Percentiles rank a stretch among this genome's conserved stretches.
Conservation (phyloP, 2,329 filamentous ascomycete species). For the Annulohypoxylon truncatum region DNA sequence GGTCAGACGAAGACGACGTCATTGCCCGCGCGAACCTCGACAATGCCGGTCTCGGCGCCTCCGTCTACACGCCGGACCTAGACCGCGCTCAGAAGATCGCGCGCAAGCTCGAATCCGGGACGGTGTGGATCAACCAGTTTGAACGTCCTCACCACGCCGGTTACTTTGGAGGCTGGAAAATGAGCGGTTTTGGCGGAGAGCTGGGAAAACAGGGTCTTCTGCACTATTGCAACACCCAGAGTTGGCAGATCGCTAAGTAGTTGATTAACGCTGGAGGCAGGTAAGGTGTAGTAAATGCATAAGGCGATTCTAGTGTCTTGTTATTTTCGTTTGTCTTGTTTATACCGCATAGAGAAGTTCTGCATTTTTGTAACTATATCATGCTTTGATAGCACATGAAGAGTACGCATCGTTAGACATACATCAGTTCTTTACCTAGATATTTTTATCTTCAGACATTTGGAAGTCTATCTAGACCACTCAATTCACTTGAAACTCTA, state of each 20-base stretch:
- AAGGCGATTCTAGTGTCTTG: neutral
- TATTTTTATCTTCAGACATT: neutral
- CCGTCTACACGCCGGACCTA: constrained; percentile 67
- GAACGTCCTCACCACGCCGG: constrained; percentile 49
- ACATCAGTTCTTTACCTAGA: neutral
- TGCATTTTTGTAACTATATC: constrained; percentile 2
- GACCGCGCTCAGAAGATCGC: constrained; percentile 64
- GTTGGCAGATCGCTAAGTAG: constrained; percentile 49
- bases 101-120: constrained; percentile 65
- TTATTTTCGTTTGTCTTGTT: neutral
- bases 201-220: constrained; percentile 50
- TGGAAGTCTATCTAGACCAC: neutral
- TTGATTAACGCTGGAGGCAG: neutral
- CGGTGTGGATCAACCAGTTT: constrained; percentile 68
- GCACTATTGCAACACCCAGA: constrained; percentile 51
- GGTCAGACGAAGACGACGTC: constrained; percentile 70
- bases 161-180: constrained; percentile 51
- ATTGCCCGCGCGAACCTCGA: constrained; percentile 83
- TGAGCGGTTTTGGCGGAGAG: constrained; percentile 52
- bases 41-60: constrained; percentile 83
- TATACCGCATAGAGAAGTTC: constrained; percentile 3
- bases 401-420: neutral
- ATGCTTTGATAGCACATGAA: neutral
- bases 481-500: neutral
- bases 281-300: neutral